A percentile compares a stretch with the other conserved stretches of the same genome.
Evolutionary conservation across 148 eudicot genomes (phyloP).

Genomic region (Linanthus parryae): DNA sequence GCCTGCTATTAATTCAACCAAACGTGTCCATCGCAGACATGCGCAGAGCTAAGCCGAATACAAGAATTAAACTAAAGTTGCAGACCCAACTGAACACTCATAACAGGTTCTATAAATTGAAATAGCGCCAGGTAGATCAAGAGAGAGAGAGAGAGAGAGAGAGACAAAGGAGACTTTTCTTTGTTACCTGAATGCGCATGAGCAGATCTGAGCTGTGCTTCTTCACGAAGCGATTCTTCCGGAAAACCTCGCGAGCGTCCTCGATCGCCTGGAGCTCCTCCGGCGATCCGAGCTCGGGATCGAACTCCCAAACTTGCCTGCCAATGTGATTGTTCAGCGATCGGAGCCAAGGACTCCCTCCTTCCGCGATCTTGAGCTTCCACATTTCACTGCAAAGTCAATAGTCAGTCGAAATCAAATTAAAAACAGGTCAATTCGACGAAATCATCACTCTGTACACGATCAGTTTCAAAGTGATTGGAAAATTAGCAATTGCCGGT

Average conservation of each 20-base stretch:
- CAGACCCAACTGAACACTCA: too few species aligned
- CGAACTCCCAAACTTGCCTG: constrained; percentile 92
- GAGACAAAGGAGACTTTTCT: too few species aligned
- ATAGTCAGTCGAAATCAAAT: too few species aligned
- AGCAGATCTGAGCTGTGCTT: constrained; percentile 85
- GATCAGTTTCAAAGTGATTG: too few species aligned
- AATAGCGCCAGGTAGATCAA: not conserved
- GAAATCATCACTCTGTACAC: too few species aligned
- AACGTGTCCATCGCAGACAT: too few species aligned
- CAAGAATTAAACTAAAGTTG: too few species aligned
- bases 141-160: too few species aligned
- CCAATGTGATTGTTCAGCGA: constrained; percentile 69
- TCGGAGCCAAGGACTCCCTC: constrained; percentile 72
- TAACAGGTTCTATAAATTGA: not conserved
- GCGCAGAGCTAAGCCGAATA: too few species aligned
- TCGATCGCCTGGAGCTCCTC: constrained; percentile 55
- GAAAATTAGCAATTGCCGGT: too few species aligned
- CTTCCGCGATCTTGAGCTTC: constrained; percentile 89
- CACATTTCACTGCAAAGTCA: constrained; percentile 81
- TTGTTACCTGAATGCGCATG: constrained; percentile 94
- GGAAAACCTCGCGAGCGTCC: constrained; percentile 52
- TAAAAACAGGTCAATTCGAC: too few species aligned
- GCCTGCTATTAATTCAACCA: too few species aligned
- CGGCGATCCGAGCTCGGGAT: constrained; percentile 51
- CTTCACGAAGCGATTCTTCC: constrained; percentile 52